These are phyloP conservation scores for Aspergillus bombycis DNA, from an alignment of 2,329 filamentous ascomycete species.

Conservation along the genomic window DNA sequence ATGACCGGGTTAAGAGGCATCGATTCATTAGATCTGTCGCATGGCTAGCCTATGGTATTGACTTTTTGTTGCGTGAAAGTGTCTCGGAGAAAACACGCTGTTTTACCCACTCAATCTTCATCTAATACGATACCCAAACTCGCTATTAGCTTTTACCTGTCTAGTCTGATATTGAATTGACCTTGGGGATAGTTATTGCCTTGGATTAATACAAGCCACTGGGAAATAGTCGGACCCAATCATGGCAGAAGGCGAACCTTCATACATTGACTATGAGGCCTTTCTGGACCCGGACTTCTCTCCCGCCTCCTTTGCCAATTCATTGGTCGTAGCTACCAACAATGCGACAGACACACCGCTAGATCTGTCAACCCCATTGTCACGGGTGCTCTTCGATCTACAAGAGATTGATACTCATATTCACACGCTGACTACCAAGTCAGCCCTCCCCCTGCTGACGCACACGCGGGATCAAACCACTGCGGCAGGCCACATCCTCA, in stretches of 20 bases:
- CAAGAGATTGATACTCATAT: slow-evolving; percentile 98
- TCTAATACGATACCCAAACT: not conserved
- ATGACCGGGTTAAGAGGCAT: not conserved
- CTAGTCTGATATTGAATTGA: not conserved
- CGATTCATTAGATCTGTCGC: not conserved
- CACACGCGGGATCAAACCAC: slow-evolving; percentile 76
- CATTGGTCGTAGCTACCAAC: slow-evolving; percentile 85
- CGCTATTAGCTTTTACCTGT: not conserved
- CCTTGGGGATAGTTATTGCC: not conserved
- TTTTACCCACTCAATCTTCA: not conserved
- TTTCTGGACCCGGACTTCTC: slow-evolving; percentile 85
- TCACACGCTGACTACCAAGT: slow-evolving; percentile 81
- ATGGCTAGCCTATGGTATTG: not conserved
- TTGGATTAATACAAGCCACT: no score
- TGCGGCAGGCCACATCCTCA: slow-evolving; percentile 71
- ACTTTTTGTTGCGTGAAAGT: not conserved
- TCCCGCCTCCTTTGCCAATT: slow-evolving; percentile 81
- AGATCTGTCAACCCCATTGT: slow-evolving; percentile 91
- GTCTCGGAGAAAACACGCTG: not conserved
- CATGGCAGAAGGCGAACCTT: slow-evolving; percentile 55
- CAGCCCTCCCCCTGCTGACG: slow-evolving; percentile 76
- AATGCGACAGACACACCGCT: slow-evolving; percentile 86
- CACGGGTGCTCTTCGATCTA: slow-evolving; percentile 90
- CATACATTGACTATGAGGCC: slow-evolving; percentile 94
- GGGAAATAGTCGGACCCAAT: not conserved